Base-by-base conservation (phyloP, 2,329 filamentous ascomycete genomes). In the Xylariaceae sp. region DNA sequence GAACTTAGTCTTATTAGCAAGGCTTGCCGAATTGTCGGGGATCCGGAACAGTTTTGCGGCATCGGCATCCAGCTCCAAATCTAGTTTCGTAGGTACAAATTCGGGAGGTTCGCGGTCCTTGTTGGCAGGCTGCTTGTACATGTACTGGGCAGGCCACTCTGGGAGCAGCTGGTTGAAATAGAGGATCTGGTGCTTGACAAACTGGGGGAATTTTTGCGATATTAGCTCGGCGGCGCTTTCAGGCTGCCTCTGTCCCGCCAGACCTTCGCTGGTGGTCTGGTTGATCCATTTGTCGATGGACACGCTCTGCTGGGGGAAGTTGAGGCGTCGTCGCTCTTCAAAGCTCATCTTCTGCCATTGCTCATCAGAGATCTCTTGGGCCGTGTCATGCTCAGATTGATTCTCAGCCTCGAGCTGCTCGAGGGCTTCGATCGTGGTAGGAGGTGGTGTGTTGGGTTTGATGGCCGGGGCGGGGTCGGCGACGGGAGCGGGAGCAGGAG, bases 41-140 rank as follows among this genome's bases (percentile, higher is more conserved):
- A 92, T 81, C 48, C 85, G 83, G 66, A 97, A 99, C 22, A 80
- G 76, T 59, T 90, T 90, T 67, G 95, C 89, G 58, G 95, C 88
- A 60, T 97, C 94, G 42, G 82, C 78, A 2, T 89, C 87, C 32
- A 97, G 74, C 53, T 99, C 94, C 12, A 99, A 76, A 53, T 83
- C 90, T 49, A 96, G 78, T 68, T 99, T 99, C 17, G 87, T 91
- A 0, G 90, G 90, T 5, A 90, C 80, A 3, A 97, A 62, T 36
- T 62, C 61, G 38, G 62, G 59, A 77, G 14, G 89, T 77, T 68
- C 91, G 94, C 0, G 90, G 89, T 63, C 61, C 38, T 84, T 85
- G 68, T 90, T 95, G 1, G 77, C 57, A 0, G 91, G 90, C 36
- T 83, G 82, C 68, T 96, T 94, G 49, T 87, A 85, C 54, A 87